Percentiles rank a stretch among this genome's conserved stretches.
phyloP scores from a whole-genome alignment of 1,284 basidiomycete species.

The Schizopora paradoxa region DNA sequence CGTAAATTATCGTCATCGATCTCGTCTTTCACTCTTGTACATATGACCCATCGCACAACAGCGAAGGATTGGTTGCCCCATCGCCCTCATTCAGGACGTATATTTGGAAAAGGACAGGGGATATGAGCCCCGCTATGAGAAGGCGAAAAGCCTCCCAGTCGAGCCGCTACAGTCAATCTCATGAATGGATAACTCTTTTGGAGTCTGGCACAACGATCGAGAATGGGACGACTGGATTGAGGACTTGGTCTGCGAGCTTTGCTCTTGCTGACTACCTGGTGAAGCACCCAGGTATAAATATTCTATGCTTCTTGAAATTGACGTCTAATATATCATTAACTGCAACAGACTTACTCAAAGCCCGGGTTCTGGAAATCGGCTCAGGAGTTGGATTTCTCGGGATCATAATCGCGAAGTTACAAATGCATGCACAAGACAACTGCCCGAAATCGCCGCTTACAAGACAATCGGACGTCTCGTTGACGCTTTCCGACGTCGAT shows the following conservation, averaged over 20 bases:
- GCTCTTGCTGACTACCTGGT: constrained; percentile 61
- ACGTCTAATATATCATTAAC: constrained; percentile 1
- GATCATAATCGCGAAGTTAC: constrained; percentile 50
- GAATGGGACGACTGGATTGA: constrained; percentile 67
- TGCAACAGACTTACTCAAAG: constrained; percentile 32
- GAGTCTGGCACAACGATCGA: constrained; percentile 71
- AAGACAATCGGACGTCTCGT: constrained; percentile 16
- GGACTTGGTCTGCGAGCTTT: constrained; percentile 72
- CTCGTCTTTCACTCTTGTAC: neutral
- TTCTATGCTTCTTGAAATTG: neutral
- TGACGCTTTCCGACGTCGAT: constrained; percentile 65
- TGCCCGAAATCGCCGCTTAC: neutral
- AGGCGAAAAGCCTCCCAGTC: constrained; percentile 21
- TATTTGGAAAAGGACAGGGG: too few species aligned
- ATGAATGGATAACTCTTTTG: constrained; percentile 44
- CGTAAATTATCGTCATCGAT: constrained; percentile 26
- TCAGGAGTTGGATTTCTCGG: constrained; percentile 72
- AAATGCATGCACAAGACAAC: constrained; percentile 26
- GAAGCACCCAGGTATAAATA: constrained; percentile 40
- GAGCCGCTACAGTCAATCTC: constrained; percentile 30
- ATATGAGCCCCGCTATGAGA: constrained; percentile 15
- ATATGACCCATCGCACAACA: constrained; percentile 4
- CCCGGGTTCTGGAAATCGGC: constrained; percentile 63
- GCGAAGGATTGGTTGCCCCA: constrained; percentile 33
- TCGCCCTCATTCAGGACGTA: constrained; percentile 60